Conservation (phyloP, 768 basidiomycete genomes). For the Pleurotus cornucopiae region DNA sequence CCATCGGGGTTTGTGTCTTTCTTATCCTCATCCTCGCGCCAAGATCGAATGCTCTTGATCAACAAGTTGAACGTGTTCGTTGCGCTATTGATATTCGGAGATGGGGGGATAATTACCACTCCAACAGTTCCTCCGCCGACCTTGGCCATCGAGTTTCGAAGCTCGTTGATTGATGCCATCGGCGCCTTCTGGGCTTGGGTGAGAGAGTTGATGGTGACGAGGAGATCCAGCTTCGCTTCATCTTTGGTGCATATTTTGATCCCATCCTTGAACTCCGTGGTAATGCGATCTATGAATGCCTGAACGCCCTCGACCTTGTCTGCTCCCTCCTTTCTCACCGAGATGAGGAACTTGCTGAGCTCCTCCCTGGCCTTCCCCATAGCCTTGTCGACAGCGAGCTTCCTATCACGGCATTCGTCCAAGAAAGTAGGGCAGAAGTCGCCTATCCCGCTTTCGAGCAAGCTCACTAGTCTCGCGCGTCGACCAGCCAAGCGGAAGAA, state of each 20-base stretch:
- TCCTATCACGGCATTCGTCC: conserved; percentile 6
- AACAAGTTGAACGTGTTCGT: conserved; percentile 8
- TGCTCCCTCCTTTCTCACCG: conserved; percentile 1
- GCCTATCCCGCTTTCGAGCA: background rate
- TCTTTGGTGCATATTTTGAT: conserved; percentile 9
- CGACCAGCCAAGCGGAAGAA: conserved; percentile 7
- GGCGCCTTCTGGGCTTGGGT: conserved; percentile 1
- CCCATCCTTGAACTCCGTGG: background rate
- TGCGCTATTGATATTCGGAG: conserved; percentile 8
- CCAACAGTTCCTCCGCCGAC: conserved; percentile 7
- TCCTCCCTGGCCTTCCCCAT: conserved; percentile 4
- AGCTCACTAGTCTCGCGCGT: conserved; percentile 3
- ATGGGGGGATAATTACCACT: conserved; percentile 11
- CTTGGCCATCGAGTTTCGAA: conserved; percentile 4
- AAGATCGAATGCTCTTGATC: conserved; percentile 8
- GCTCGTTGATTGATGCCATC: background rate
- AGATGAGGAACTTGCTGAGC: conserved; percentile 3
- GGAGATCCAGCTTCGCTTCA: conserved; percentile 10
- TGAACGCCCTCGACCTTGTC: background rate
- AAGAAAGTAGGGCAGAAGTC: conserved; percentile 9
- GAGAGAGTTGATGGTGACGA: conserved; percentile 1
- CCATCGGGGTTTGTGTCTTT: conserved; percentile 7
- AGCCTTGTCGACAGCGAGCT: conserved; percentile 2
- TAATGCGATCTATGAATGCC: conserved; percentile 1
- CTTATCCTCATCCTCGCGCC: conserved; percentile 10